Conservation (phyloP, 2,329 filamentous ascomycete species). For the Colletotrichum kahawae region DNA sequence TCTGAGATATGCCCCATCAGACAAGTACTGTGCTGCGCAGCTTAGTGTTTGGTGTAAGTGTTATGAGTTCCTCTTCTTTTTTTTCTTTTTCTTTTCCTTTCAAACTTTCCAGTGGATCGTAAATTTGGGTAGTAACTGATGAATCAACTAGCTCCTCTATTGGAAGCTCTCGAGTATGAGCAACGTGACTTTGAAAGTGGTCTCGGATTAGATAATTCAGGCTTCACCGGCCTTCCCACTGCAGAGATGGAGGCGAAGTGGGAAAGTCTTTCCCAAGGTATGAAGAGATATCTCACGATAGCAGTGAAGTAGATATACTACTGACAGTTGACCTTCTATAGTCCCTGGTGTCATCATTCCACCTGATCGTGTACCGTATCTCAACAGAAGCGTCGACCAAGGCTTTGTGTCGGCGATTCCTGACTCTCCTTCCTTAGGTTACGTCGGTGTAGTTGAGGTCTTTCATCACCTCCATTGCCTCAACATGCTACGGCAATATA, state of each 20-base stretch:
- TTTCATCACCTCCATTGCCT: conserved; percentile 2
- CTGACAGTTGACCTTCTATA: not conserved
- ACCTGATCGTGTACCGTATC: not conserved
- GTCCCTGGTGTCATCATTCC: not conserved
- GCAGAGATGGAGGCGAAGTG: conserved; percentile 2
- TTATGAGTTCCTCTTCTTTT: not conserved
- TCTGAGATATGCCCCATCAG: not conserved
- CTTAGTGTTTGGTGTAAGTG: conserved; percentile 2
- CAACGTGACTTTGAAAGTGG: not conserved
- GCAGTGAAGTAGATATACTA: not conserved
- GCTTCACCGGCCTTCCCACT: not conserved
- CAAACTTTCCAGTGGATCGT: not conserved
- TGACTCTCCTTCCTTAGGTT: not conserved
- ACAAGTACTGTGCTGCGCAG: not conserved
- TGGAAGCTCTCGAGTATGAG: conserved; percentile 2
- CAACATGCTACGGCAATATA: not conserved
- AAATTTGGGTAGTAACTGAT: not conserved
- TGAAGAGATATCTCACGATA: not conserved
- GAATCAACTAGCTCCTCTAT: not conserved
- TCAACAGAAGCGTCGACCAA: not conserved
- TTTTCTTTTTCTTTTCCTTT: not conserved
- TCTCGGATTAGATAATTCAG: not conserved
- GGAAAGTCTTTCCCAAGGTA: not conserved
- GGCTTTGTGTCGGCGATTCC: not conserved
- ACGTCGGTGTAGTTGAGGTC: not conserved